phyloP scores from a whole-genome alignment of 352 stramenopile species.

The Phytopythium ostracodes region DNA sequence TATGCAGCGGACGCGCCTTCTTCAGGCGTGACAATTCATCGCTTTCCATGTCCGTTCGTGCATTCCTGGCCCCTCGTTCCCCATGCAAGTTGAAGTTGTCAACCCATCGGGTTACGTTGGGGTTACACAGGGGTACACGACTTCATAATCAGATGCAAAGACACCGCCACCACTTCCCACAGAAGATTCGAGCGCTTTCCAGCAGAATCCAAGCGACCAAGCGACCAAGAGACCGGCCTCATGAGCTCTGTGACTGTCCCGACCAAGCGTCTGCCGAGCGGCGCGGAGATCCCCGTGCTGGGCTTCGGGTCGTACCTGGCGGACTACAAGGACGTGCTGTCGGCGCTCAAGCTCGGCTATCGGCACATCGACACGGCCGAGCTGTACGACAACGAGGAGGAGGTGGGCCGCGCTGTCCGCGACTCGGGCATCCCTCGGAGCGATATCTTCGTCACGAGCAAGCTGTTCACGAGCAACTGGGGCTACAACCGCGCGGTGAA shows the following conservation, averaged over 20 bases:
- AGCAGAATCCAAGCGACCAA: not conserved
- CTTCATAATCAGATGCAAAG: not conserved
- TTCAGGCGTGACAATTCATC: no score
- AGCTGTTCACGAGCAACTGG: constrained; percentile 41
- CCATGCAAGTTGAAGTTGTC: not conserved
- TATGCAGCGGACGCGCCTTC: no score
- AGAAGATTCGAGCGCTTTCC: not conserved
- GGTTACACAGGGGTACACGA: not conserved
- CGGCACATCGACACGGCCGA: constrained; percentile 74
- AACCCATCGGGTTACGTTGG: not conserved
- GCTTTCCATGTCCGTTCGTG: not conserved
- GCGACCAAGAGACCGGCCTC: not conserved
- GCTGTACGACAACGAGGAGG: constrained; percentile 64
- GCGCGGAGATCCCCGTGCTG: constrained; percentile 14
- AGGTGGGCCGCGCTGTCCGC: constrained; percentile 46
- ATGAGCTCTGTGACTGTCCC: not conserved
- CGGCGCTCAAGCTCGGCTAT: constrained; percentile 44
- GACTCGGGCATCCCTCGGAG: constrained; percentile 46
- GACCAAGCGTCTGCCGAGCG: constrained; percentile 14
- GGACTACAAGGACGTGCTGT: constrained; percentile 18
- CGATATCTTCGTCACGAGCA: constrained; percentile 72
- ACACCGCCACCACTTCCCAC: not conserved
- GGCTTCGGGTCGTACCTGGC: constrained; percentile 22
- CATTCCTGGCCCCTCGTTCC: not conserved
- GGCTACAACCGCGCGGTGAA: constrained; percentile 46